phyloP scores from a whole-genome alignment of 495 filamentous ascomycete species.

The Penicillium parvum region DNA sequence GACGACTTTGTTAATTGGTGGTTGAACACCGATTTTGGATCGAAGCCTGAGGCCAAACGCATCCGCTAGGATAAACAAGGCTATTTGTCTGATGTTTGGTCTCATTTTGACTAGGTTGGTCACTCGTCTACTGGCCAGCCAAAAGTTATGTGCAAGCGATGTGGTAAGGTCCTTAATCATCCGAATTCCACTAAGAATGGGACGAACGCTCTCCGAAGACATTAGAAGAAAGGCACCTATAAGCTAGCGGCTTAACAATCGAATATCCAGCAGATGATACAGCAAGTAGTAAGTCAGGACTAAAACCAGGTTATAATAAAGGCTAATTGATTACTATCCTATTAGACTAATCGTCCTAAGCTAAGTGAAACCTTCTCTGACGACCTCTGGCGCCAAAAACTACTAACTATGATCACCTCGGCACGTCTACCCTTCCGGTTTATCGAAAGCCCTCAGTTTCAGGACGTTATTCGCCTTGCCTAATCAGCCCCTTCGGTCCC shows the following conservation, averaged over 20 bases:
- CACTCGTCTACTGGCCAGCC: not conserved
- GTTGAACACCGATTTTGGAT: not conserved
- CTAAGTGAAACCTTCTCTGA: not conserved
- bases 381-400: too few relatives aligned
- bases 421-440: not conserved
- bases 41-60: not conserved
- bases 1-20: not conserved
- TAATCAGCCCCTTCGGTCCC: not conserved
- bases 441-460: not conserved
- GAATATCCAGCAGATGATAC: too few relatives aligned
- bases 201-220: not conserved
- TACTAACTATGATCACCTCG: not conserved
- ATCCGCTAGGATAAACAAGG: not conserved
- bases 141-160: slow-evolving; percentile 2
- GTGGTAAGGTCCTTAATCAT: not conserved
- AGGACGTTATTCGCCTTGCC: not conserved
- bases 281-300: too few relatives aligned
- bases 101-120: not conserved
- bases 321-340: too few relatives aligned
- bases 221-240: not conserved
- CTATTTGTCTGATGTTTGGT: not conserved
- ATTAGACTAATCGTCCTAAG: too few relatives aligned
- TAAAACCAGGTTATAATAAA: too few relatives aligned
- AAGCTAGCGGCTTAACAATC: too few relatives aligned
- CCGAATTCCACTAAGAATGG: not conserved